Percentiles rank a stretch among this genome's conserved stretches.
Evolutionary conservation across 805 yeast genomes (phyloP).

Genomic region (Brettanomyces bruxellensis): DNA sequence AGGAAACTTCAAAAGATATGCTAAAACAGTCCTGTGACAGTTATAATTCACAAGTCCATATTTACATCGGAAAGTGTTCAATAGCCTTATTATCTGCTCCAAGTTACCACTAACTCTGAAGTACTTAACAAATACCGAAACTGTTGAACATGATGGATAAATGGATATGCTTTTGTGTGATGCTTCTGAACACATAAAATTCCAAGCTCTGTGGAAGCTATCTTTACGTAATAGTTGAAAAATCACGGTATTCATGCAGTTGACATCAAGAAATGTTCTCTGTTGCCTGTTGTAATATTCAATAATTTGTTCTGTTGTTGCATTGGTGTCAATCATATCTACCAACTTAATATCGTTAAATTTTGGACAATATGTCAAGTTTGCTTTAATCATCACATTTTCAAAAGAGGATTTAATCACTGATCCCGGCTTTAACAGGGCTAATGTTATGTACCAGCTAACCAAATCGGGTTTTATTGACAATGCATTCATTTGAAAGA

Average conservation of each 20-base stretch:
- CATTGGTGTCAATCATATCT: constrained; percentile 10
- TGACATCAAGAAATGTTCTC: constrained; percentile 8
- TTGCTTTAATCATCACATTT: constrained; percentile 4
- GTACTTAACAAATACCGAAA: constrained; percentile 15
- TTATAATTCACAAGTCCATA: constrained; percentile 10
- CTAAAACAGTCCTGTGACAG: constrained; percentile 9
- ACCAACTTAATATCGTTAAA: constrained; percentile 10
- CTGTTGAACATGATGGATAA: constrained; percentile 12
- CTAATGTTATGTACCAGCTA: constrained; percentile 14
- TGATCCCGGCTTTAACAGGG: constrained; percentile 11
- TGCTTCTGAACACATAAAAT: constrained; percentile 7
- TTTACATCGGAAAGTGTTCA: constrained; percentile 9
- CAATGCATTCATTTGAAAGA: constrained; percentile 8
- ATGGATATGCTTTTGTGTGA: not conserved
- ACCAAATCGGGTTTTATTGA: constrained; percentile 12
- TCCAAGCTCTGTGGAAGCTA: constrained; percentile 13
- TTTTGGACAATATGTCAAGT: constrained; percentile 3
- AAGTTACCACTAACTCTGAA: constrained; percentile 6
- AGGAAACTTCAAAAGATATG: constrained; percentile 6
- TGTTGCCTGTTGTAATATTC: constrained; percentile 6
- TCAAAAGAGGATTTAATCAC: constrained; percentile 8
- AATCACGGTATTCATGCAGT: constrained; percentile 17
- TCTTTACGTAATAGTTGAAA: constrained; percentile 6
- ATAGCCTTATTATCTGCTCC: constrained; percentile 8
- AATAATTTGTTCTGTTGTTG: constrained; percentile 6